Conservation (phyloP, 1,284 basidiomycete species). For the Cryptococcus neoformans region DNA sequence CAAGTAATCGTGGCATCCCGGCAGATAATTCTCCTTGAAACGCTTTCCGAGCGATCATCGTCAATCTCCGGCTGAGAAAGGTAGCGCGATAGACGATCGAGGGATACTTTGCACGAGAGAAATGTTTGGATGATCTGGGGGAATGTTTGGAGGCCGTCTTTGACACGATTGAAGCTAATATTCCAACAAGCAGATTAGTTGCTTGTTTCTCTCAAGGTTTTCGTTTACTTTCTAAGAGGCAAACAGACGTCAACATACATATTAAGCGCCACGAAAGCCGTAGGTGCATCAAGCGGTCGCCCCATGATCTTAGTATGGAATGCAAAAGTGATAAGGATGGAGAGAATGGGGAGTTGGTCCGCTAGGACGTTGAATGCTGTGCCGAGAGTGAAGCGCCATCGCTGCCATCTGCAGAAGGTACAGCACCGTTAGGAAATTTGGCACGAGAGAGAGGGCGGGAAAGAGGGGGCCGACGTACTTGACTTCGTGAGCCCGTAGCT, state of each 20-base stretch:
- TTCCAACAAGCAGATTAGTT: background rate
- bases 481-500: slow-evolving; percentile 36
- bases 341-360: slow-evolving; percentile 35
- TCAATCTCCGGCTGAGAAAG: slow-evolving; percentile 40
- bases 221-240: no score
- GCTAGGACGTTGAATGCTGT: slow-evolving; percentile 47
- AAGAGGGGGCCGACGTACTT: slow-evolving; percentile 12
- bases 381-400: slow-evolving; percentile 47
- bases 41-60: slow-evolving; percentile 7
- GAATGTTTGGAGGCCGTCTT: slow-evolving; percentile 28
- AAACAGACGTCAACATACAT: slow-evolving; percentile 22
- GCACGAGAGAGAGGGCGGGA: no score
- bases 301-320: slow-evolving; percentile 44
- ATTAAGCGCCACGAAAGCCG: slow-evolving; percentile 43
- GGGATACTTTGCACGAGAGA: slow-evolving; percentile 34
- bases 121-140: slow-evolving; percentile 32
- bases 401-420: slow-evolving; percentile 34
- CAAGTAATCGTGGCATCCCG: slow-evolving; percentile 37
- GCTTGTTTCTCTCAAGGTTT: no score
- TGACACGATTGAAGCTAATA: slow-evolving; percentile 29
- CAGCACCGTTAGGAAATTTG: background rate
- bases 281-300: slow-evolving; percentile 32
- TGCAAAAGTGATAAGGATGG: slow-evolving; percentile 39
- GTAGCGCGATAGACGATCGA: slow-evolving; percentile 35
- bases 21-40: slow-evolving; percentile 20